Percentiles rank a stretch among this genome's conserved stretches.
Evolutionary conservation across 352 stramenopile genomes (phyloP).

Genomic region (Globisporangium iwayamae): DNA sequence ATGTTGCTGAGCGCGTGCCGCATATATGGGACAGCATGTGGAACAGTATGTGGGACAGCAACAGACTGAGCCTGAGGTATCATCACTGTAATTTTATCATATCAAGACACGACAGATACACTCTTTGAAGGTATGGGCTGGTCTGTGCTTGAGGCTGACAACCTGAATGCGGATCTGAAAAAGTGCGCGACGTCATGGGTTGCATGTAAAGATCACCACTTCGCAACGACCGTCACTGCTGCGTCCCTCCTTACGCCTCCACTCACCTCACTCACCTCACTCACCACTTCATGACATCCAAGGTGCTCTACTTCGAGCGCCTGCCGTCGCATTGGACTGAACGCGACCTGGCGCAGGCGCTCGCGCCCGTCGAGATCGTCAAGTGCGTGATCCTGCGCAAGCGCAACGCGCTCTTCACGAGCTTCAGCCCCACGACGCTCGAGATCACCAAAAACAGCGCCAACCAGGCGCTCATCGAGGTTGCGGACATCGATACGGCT

Average conservation of each 20-base stretch:
- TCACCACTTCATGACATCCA: slow-evolving; percentile 27
- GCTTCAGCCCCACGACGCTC: slow-evolving; percentile 32
- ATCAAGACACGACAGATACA: not conserved
- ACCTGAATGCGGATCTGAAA: not conserved
- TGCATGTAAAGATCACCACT: slow-evolving; percentile 6
- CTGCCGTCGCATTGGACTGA: slow-evolving; percentile 49
- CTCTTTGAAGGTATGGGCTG: too few relatives aligned
- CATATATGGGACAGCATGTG: not conserved
- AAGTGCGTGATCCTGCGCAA: slow-evolving; percentile 51
- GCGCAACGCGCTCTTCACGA: slow-evolving; percentile 48
- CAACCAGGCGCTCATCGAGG: slow-evolving; percentile 50
- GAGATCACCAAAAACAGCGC: slow-evolving; percentile 26
- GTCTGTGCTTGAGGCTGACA: too few relatives aligned
- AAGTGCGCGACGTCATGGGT: not conserved
- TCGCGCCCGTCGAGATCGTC: slow-evolving; percentile 22
- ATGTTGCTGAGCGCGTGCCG: not conserved
- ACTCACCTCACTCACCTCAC: not conserved
- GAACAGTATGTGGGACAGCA: not conserved
- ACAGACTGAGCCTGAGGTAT: too few relatives aligned
- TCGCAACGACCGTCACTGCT: not conserved
- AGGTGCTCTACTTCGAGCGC: slow-evolving; percentile 51
- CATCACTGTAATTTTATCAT: not conserved
- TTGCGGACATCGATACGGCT: slow-evolving; percentile 29
- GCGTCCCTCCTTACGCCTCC: not conserved
- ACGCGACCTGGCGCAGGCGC: slow-evolving; percentile 23